Base-by-base conservation (phyloP, 345 rosid genomes). In the Excoecaria cochinchinensis region DNA sequence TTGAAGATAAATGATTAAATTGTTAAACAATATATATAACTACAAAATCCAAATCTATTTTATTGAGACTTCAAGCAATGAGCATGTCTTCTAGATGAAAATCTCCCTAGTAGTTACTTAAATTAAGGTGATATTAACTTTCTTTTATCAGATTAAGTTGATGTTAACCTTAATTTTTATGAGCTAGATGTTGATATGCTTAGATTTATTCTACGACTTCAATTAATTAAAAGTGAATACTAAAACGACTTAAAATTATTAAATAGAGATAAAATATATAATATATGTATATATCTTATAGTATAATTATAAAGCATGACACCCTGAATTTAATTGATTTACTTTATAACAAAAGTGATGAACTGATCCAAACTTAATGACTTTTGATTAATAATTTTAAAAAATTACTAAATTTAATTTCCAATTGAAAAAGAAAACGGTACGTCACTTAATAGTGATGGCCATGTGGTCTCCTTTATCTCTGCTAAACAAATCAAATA, bases 371-470 rank as follows among this genome's bases (percentile, higher is more conserved):
- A n/a, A 65, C 69, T 38, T 21, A 50, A 21, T 67, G 56, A 67
- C 16, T 46, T 67, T 67, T 21, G 0, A 1, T 19, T n/a, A 67
- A 67, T 67, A 22, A 17, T 21, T 67, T 44, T 44, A 14, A 0
- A 0, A 25, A 66, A 19, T 42, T 42, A 46, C 17, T 67, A 46
- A 31, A 0, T 1, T 59, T 59, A 59, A 59, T 59, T 59, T 1
- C 63, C 38, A 31, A 64, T 17, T 38, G 9, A 15, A 22, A 58
- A 72, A 46, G 75, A 67, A 22, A 58, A 59, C 58, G 44, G 14
- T 51, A 72, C 67, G 65, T 72, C 75, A 72, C 42, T 24, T 42
- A 21, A 59, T 3, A 72, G 44, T 48, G 53, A 58, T 72, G 42
- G 25, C 53, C 22, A 22, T 46, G 17, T 31, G 31, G 31, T 4